These are phyloP conservation scores for Cladosporium velox DNA, from an alignment of 2,329 filamentous ascomycete genomes.

Conservation along the genomic window DNA sequence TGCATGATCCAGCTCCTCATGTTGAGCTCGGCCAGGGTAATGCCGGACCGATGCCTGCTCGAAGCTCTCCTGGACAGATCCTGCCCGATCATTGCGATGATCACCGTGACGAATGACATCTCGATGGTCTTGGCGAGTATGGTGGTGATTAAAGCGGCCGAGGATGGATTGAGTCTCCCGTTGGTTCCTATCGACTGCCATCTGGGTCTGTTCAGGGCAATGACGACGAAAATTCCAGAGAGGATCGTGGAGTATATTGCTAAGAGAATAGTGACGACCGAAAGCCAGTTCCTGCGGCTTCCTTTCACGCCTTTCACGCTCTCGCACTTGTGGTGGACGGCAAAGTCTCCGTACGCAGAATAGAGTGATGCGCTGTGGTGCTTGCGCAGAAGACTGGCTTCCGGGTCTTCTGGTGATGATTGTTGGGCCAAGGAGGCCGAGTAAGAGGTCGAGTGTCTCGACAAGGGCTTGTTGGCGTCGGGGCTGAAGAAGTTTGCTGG, in stretches of 20 bases:
- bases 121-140: conserved; percentile 76
- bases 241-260: conserved; percentile 65
- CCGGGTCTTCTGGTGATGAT: not conserved
- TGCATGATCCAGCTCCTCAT: conserved; percentile 70
- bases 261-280: conserved; percentile 42
- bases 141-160: conserved; percentile 67
- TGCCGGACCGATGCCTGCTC: conserved; percentile 56
- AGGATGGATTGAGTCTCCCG: conserved; percentile 59
- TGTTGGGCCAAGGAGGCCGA: not conserved
- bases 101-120: conserved; percentile 74
- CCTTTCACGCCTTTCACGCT: conserved; percentile 9
- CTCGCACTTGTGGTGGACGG: conserved; percentile 12
- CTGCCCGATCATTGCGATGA: conserved; percentile 74
- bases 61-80: conserved; percentile 70
- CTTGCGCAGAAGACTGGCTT: conserved; percentile 9
- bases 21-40: conserved; percentile 74
- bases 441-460: not conserved
- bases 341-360: conserved; percentile 17
- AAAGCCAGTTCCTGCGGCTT: conserved; percentile 48
- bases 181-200: conserved; percentile 60
- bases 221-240: conserved; percentile 66
- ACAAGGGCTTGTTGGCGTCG: not conserved
- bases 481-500: conserved; percentile 11
- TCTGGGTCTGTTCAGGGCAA: conserved; percentile 63
- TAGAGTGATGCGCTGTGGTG: conserved; percentile 5